phyloP scores from a whole-genome alignment of 768 basidiomycete species.

The Clathrus columnatus region DNA sequence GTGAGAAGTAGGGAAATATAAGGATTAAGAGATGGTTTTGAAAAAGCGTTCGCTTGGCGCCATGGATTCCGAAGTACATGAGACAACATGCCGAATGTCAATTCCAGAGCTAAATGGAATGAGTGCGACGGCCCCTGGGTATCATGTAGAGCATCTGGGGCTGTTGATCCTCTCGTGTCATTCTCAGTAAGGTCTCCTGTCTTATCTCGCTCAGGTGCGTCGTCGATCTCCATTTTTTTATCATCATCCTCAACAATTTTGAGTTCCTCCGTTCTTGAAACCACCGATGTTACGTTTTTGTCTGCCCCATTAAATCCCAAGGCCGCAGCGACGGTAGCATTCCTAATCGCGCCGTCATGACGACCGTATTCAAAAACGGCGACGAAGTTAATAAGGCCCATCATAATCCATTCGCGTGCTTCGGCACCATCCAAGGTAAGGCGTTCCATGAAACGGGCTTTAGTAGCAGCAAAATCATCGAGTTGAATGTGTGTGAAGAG shows the following conservation, averaged over 20 bases:
- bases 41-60: slow-evolving; percentile 50
- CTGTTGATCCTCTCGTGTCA: slow-evolving; percentile 14
- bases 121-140: slow-evolving; percentile 45
- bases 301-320: not conserved
- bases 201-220: slow-evolving; percentile 29
- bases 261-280: slow-evolving; percentile 7
- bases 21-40: slow-evolving; percentile 59
- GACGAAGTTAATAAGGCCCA: slow-evolving; percentile 79
- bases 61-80: slow-evolving; percentile 58
- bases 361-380: slow-evolving; percentile 85
- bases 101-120: slow-evolving; percentile 66
- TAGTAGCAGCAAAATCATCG: slow-evolving; percentile 77
- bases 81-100: slow-evolving; percentile 71
- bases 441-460: slow-evolving; percentile 81
- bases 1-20: slow-evolving; percentile 84
- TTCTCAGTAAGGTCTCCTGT: no score
- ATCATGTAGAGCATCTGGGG: slow-evolving; percentile 18
- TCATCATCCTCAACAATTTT: slow-evolving; percentile 27
- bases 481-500: slow-evolving; percentile 92
- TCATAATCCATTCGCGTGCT: slow-evolving; percentile 93
- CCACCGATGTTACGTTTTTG: slow-evolving; percentile 8
- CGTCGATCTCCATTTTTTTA: slow-evolving; percentile 60
- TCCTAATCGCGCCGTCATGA: slow-evolving; percentile 30
- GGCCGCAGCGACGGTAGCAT: not conserved
- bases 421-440: slow-evolving; percentile 73